phyloP scores from a whole-genome alignment of 2,329 filamentous ascomycete genomes.

The Beauveria australis region DNA sequence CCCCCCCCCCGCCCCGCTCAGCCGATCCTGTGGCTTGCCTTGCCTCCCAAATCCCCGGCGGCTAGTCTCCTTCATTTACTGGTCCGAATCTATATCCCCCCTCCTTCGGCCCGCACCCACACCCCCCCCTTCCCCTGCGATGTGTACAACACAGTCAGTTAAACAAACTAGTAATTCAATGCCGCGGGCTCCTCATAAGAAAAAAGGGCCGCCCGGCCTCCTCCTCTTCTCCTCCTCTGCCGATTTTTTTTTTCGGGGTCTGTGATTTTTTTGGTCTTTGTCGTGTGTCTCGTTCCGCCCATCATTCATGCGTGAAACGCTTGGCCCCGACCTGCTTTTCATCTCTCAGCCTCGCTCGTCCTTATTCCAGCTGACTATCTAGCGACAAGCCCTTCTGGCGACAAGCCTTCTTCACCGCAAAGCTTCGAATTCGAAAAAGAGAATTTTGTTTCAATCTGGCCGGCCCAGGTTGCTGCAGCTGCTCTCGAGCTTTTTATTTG shows the following conservation, averaged over 20 bases:
- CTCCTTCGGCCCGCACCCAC: not conserved
- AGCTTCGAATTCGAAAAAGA: too few species aligned
- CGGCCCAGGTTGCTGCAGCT: not conserved
- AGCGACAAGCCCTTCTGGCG: too few species aligned
- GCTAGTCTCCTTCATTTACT: not conserved
- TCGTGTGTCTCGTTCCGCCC: not conserved
- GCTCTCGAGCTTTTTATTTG: not conserved
- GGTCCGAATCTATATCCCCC: not conserved
- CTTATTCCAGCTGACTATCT: not conserved
- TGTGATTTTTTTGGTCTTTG: not conserved
- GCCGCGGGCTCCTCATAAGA: not conserved
- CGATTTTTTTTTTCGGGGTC: not conserved
- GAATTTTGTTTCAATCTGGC: not conserved
- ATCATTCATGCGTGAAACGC: not conserved
- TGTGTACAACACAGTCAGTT: not conserved
- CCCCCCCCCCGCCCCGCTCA: too few species aligned
- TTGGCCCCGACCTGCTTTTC: not conserved
- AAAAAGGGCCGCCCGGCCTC: constrained; percentile 3
- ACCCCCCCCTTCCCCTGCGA: not conserved
- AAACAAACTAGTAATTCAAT: not conserved
- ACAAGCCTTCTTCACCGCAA: too few species aligned
- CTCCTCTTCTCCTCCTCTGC: not conserved
- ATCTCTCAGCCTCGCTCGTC: not conserved
- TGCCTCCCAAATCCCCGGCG: not conserved
- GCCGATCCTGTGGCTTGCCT: not conserved